A percentile compares a stretch with the other conserved stretches of the same genome.
Conservation (phyloP, 805 yeast genomes). For the Candida golubevii region DNA sequence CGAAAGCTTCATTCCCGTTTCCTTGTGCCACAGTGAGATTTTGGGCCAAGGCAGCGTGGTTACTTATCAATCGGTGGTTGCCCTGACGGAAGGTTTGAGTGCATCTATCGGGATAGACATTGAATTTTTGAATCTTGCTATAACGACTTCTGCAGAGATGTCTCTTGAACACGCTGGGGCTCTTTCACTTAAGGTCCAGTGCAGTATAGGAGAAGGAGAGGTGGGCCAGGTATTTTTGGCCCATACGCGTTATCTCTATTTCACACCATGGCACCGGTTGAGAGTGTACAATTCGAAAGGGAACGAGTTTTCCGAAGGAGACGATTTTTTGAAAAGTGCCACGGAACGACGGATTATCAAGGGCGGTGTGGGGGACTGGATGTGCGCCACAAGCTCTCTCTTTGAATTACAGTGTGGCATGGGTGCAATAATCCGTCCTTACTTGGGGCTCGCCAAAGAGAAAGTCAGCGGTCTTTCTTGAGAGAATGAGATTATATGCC, state of each 20-base stretch:
- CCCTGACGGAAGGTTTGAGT: neutral
- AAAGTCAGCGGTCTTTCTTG: no score
- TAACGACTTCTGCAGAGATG: constrained; percentile 2
- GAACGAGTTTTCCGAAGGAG: constrained; percentile 2
- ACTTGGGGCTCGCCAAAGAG: no score
- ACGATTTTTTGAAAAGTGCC: neutral
- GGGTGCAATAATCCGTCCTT: neutral
- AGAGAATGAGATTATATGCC: no score
- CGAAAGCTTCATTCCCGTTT: constrained; percentile 7
- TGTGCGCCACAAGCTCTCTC: constrained; percentile 13
- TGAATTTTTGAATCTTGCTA: constrained; percentile 1
- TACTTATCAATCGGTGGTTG: constrained; percentile 8
- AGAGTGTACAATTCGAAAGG: constrained; percentile 1
- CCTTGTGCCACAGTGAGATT: constrained; percentile 16
- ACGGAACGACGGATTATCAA: constrained; percentile 8
- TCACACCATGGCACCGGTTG: constrained; percentile 13
- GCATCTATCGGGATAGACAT: constrained; percentile 7
- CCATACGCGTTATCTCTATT: constrained; percentile 11
- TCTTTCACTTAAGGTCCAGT: constrained; percentile 6
- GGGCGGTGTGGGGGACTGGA: constrained; percentile 16
- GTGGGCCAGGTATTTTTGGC: constrained; percentile 15
- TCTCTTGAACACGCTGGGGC: constrained; percentile 4
- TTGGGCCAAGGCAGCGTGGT: constrained; percentile 15
- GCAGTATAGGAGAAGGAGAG: constrained; percentile 13
- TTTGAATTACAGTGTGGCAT: constrained; percentile 9